phyloP scores from a whole-genome alignment of 2,329 filamentous ascomycete genomes.

The Aspergillus tubingensis region DNA sequence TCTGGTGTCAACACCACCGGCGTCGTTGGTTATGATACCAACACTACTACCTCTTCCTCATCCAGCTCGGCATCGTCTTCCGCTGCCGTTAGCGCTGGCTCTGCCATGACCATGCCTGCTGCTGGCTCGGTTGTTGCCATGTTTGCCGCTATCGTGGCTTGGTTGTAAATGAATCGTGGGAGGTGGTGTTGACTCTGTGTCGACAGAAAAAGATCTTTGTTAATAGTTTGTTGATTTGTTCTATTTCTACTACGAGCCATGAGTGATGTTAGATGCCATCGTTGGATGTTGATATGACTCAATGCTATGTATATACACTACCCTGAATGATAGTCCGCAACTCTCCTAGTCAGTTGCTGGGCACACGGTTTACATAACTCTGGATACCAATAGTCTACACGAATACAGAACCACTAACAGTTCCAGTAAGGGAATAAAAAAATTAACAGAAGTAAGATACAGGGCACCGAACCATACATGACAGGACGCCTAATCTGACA shows the following conservation, averaged over 20 bases:
- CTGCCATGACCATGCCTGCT: not conserved
- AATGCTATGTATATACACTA: not conserved
- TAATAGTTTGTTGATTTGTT: not conserved
- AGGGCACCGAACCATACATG: fast-evolving
- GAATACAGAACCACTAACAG: too few relatives aligned
- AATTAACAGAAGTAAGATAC: too few relatives aligned
- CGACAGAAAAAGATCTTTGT: not conserved
- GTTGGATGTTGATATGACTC: not conserved
- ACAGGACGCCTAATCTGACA: too few relatives aligned
- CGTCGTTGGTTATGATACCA: not conserved
- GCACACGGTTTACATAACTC: fast-evolving
- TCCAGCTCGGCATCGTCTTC: not conserved
- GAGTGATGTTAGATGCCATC: not conserved
- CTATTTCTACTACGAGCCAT: not conserved
- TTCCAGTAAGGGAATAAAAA: too few relatives aligned
- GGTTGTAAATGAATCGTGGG: not conserved
- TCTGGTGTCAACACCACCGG: conserved; percentile 4
- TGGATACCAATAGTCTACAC: too few relatives aligned
- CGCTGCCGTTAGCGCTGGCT: not conserved
- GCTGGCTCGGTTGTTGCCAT: not conserved
- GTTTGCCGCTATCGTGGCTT: not conserved
- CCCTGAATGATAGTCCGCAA: not conserved
- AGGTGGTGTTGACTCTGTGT: not conserved
- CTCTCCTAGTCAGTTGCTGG: too few relatives aligned
- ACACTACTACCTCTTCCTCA: not conserved